Base-by-base conservation (phyloP, 345 rosid genomes). In the Iberis pinnata region DNA sequence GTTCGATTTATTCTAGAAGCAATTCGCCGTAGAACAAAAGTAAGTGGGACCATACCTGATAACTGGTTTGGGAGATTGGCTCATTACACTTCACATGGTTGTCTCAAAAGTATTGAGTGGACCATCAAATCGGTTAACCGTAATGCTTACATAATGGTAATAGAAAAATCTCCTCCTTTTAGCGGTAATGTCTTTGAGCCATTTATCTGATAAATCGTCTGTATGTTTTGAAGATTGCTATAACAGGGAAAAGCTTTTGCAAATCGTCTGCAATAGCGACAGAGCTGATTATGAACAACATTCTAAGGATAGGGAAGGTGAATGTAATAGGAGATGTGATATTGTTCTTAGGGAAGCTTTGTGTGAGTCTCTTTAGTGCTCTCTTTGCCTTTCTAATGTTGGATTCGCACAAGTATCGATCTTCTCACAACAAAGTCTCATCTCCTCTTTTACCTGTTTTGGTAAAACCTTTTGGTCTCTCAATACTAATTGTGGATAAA, bases 111-210 rank as follows among this genome's bases (percentile, higher is more conserved):
- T 41, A 65, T 85, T 9, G 95, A 88, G 58, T 88, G 88, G 89
- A 88, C 86, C 16, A 67, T 85, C 61, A 88, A 70, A 65, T 88
- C 98, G 9, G 82, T 81, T 47, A 92, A 88, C 71, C 96, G 88
- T 67, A 92, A 88, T 64, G 96, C 95, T 65, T 88, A 92, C 61
- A 88, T 92, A 74, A 92, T 92, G 98, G 96, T 92, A 83, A 36
- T 13, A 49, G n/a, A 16, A 42, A 8, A 10, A 8, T 17, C 38
- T 24, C 2, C 36, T 47, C 42, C 42, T 3, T 19, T 49, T 27
- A 31, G 13, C 20, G 1, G 0, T 5, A 16, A 18, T 16, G 20
- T 40, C 20, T 65, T 46, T 58, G n/a, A 49, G 9, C 44, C 32
- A 31, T 50, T 31, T 41, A 4, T 46, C 14, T 55, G 54, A 56